Percentiles rank a stretch among this genome's conserved stretches.
Evolutionary conservation across 306 rosid species (phyloP).

Genomic region (Quercus suber): DNA sequence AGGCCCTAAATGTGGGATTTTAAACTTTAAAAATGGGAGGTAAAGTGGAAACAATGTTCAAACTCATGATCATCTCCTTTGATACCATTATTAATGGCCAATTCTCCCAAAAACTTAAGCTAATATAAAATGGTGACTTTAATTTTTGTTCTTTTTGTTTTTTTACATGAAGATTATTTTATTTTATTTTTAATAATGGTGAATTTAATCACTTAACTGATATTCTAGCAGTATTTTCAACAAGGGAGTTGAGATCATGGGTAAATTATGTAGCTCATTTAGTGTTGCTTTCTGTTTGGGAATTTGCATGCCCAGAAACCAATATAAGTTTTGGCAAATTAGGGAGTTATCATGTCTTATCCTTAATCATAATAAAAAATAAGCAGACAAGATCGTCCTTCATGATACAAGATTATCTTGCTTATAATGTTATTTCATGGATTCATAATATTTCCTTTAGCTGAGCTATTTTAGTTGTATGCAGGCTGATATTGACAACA

Average conservation of each 20-base stretch:
- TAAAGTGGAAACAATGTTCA: no score
- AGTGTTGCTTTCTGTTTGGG: not conserved
- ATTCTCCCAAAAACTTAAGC: no score
- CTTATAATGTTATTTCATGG: conserved; percentile 15
- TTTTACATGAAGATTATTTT: no score
- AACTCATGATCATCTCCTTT: no score
- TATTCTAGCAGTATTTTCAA: not conserved
- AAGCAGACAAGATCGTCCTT: not conserved
- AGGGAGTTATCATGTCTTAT: not conserved
- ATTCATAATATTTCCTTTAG: conserved; percentile 9
- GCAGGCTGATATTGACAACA: conserved; percentile 97
- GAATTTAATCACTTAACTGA: no score
- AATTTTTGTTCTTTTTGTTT: no score
- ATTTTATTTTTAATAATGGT: no score
- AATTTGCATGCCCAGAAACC: not conserved
- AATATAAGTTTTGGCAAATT: not conserved
- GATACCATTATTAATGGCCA: no score
- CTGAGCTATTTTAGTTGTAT: conserved; percentile 40
- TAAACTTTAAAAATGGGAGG: no score
- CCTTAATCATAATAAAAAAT: not conserved
- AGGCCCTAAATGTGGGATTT: no score
- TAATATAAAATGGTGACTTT: no score
- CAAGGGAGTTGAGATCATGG: not conserved
- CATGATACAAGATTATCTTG: not conserved
- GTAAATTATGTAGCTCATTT: not conserved